phyloP scores from a whole-genome alignment of 805 yeast genomes.

The Candida golubevii region DNA sequence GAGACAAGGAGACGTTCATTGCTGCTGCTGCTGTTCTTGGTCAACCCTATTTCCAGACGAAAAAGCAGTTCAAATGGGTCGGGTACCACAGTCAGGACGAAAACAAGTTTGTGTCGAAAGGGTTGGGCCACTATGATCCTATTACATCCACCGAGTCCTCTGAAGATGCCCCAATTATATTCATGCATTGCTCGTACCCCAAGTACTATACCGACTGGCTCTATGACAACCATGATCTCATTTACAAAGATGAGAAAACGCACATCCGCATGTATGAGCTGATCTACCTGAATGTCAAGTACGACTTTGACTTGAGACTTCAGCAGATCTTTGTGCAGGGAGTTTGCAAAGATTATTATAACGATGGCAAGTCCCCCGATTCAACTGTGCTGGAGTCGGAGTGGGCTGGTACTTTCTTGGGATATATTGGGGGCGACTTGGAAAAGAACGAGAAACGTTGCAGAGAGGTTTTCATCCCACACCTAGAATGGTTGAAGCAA shows the following conservation, averaged over 20 bases:
- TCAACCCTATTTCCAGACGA: constrained; percentile 50
- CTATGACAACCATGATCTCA: constrained; percentile 25
- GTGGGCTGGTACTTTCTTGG: constrained; percentile 33
- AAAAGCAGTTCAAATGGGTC: constrained; percentile 40
- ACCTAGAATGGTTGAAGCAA: constrained; percentile 39
- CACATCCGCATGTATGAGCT: constrained; percentile 40
- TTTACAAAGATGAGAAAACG: constrained; percentile 26
- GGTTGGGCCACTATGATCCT: constrained; percentile 42
- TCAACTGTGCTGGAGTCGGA: constrained; percentile 19
- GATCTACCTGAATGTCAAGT: constrained; percentile 34
- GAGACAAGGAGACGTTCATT: constrained; percentile 74
- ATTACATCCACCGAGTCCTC: constrained; percentile 14
- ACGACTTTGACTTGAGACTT: constrained; percentile 40
- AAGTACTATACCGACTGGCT: constrained; percentile 33
- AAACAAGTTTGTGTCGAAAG: constrained; percentile 20
- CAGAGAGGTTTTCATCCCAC: constrained; percentile 36
- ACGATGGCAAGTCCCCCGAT: constrained; percentile 23
- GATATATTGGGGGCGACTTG: constrained; percentile 23
- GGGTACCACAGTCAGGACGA: constrained; percentile 32
- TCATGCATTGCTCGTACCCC: constrained; percentile 62
- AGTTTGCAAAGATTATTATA: constrained; percentile 34
- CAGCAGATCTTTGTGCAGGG: constrained; percentile 37
- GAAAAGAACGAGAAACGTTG: constrained; percentile 27
- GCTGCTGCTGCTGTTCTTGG: constrained; percentile 57
- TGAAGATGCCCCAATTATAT: constrained; percentile 24